Percentiles rank a stretch among this genome's conserved stretches.
These are phyloP conservation scores for Apium graveolens DNA, from an alignment of 129 eudicot genomes.

Conservation along the genomic window DNA sequence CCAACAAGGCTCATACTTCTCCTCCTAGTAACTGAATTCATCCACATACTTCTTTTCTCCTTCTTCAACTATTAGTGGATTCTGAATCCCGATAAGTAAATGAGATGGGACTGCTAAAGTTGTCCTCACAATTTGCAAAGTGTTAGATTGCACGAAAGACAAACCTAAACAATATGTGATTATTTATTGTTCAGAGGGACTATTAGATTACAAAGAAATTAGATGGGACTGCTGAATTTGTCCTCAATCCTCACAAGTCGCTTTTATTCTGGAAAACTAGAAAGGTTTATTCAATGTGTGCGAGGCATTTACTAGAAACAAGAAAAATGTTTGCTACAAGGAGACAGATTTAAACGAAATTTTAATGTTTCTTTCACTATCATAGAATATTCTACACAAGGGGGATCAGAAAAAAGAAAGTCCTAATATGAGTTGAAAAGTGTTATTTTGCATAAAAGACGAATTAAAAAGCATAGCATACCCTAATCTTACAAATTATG, in stretches of 20 bases:
- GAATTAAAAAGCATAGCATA: not conserved
- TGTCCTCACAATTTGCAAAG: not conserved
- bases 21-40: not conserved
- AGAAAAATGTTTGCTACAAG: not conserved
- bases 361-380: not conserved
- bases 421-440: not conserved
- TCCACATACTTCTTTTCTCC: not conserved
- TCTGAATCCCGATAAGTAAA: not conserved
- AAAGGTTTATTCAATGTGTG: not conserved
- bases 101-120: not conserved
- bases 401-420: not conserved
- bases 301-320: not conserved
- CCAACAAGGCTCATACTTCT: not conserved
- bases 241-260: not conserved
- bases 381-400: not conserved
- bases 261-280: not conserved
- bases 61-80: not conserved
- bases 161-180: too few species aligned
- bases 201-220: not conserved
- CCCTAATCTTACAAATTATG: not conserved
- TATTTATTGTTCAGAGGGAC: too few species aligned
- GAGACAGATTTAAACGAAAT: not conserved
- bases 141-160: too few species aligned
- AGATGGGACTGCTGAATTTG: not conserved
- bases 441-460: not conserved